Evolutionary conservation across 176 grass and related monocot species (phyloP), one percentile per base, ranked within the genome.

Genomic region (Oryza coarctata): DNA sequence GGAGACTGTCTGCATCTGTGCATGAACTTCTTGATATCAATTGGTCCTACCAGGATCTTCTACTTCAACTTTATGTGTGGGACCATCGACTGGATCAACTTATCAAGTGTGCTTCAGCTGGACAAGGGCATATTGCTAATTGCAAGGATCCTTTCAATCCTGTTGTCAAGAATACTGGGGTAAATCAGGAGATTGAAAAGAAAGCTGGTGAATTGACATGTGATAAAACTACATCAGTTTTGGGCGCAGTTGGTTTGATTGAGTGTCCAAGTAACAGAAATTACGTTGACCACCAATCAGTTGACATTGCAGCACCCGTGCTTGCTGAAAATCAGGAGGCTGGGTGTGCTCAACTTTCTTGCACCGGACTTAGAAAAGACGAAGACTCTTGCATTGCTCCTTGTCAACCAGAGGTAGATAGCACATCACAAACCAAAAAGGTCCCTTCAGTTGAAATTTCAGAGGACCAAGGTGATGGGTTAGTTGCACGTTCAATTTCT

Each of bases 31-130:
- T 94, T 83, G 77, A 72, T 80, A 71, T 99, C 82, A 92, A 94
- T 84, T 94, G 87, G 97, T 83, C 85, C 74, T 90, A 99, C 64
- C 91, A 96, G 89, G 91, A 99, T 41, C 83, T 95, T 69, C 82
- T 95, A 79, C 87, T 99, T 63, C 61, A 88, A 78, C 88, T 88
- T 65, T 95, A 95, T 86, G 71, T 93, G 71, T 99, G 97, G 97
- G 97, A 99, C 83, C 68, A 17, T 76, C 93, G 97, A 61, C 70
- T 99, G 74, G 76, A 90, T 77, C 87, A 94, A 26, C 85, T 99
- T 88, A 78, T 92, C 58, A 82, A 79, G n/a, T 87, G 70, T 77
- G 83, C 77, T 76, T 80, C 75, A 71, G 39, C 76, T 44, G 30
- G 74, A 63, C 47, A 81, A 93, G 63, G 39, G 70, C 67, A 78